Percentiles rank a stretch among this genome's conserved stretches.
phyloP scores from a whole-genome alignment of 129 eudicot species.

The Silybum marianum region DNA sequence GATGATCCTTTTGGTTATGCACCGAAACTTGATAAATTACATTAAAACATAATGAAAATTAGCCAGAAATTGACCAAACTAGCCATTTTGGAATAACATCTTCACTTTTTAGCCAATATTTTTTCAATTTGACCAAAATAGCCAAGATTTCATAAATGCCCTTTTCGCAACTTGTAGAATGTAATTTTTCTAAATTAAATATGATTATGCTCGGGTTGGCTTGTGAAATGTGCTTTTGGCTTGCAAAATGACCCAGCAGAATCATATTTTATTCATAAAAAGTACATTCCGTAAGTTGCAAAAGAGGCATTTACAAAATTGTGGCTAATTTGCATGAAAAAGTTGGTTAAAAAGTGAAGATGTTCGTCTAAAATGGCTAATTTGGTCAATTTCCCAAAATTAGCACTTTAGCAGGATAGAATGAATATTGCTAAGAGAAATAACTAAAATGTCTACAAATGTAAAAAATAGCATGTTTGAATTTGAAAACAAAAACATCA shows the following conservation, averaged over 20 bases:
- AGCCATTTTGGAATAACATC: no score
- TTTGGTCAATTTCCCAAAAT: background rate
- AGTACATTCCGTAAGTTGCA: no score
- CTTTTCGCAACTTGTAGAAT: no score
- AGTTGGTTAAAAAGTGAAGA: background rate
- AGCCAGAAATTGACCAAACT: background rate
- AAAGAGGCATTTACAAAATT: no score
- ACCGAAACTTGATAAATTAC: background rate
- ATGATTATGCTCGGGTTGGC: no score
- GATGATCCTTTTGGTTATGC: background rate
- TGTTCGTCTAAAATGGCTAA: background rate
- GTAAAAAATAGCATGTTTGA: background rate
- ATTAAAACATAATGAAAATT: background rate
- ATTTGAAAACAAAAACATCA: conserved; percentile 3
- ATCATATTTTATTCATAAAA: no score
- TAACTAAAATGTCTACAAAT: background rate
- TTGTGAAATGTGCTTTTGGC: no score
- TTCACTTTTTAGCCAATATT: no score
- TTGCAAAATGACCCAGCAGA: no score
- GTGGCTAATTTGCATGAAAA: background rate
- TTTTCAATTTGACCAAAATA: no score
- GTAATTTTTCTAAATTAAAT: no score
- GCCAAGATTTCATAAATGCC: no score
- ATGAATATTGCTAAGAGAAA: background rate
- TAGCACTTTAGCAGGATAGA: background rate